A percentile compares a stretch with the other conserved stretches of the same genome.
Evolutionary conservation across 2,329 filamentous ascomycete species (phyloP).

Genomic region (Fusarium subtropicale): DNA sequence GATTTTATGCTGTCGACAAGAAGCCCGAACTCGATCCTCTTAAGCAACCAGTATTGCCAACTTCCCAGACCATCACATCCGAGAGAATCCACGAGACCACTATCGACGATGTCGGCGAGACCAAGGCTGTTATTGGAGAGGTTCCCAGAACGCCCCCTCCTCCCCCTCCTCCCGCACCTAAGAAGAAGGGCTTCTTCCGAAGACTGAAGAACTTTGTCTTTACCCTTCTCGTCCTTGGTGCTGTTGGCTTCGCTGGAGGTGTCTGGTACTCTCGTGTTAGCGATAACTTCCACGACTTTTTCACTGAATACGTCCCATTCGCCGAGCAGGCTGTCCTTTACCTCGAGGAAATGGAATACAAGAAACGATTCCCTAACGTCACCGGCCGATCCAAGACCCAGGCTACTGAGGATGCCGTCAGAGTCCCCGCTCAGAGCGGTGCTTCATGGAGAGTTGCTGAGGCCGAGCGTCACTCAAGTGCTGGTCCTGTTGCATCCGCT

Average conservation of each 20-base stretch:
- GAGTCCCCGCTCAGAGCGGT: slow-evolving; percentile 86
- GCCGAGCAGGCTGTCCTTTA: slow-evolving; percentile 95
- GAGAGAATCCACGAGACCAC: slow-evolving; percentile 58
- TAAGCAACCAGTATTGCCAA: slow-evolving; percentile 65
- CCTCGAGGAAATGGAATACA: slow-evolving; percentile 94
- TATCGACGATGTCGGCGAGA: slow-evolving; percentile 53
- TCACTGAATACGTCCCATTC: slow-evolving; percentile 95
- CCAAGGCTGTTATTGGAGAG: slow-evolving; percentile 55
- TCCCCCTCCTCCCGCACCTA: slow-evolving; percentile 50
- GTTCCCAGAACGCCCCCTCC: slow-evolving; percentile 49
- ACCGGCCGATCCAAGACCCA: slow-evolving; percentile 59
- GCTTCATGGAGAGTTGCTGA: slow-evolving; percentile 82
- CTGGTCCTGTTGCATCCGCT: slow-evolving; percentile 54
- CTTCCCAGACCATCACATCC: slow-evolving; percentile 64
- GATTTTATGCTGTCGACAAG: slow-evolving; percentile 67
- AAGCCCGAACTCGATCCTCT: slow-evolving; percentile 62
- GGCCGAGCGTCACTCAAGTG: slow-evolving; percentile 70
- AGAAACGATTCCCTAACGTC: slow-evolving; percentile 78
- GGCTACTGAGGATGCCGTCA: slow-evolving; percentile 77
- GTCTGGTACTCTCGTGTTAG: slow-evolving; percentile 93
- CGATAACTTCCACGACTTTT: slow-evolving; percentile 99
- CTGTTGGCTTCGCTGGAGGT: slow-evolving; percentile 84
- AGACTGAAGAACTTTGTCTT: slow-evolving; percentile 82
- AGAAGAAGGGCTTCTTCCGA: slow-evolving; percentile 75
- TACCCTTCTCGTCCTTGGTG: slow-evolving; percentile 79